These are phyloP conservation scores for Penicillium sp. DNA, from an alignment of 2,329 filamentous ascomycete genomes.

Conservation along the genomic window DNA sequence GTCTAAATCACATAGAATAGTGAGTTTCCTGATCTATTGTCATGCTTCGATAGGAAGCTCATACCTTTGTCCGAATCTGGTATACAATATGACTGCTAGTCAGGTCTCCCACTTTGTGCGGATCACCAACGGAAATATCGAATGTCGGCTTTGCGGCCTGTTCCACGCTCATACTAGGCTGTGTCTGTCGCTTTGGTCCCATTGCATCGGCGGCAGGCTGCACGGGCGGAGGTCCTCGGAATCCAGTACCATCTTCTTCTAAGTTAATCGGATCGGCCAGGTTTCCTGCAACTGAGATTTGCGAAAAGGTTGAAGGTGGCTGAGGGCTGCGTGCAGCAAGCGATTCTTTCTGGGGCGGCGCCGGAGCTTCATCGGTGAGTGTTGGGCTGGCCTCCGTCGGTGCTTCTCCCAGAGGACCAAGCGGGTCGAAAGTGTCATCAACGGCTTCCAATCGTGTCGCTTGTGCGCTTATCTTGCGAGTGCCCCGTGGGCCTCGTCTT, in stretches of 20 bases:
- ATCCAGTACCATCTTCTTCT: slow-evolving; percentile 68
- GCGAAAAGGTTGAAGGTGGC: slow-evolving; percentile 43
- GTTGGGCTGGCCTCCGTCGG: slow-evolving; percentile 37
- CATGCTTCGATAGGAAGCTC: neutral
- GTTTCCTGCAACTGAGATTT: slow-evolving; percentile 51
- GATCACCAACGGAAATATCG: slow-evolving; percentile 88
- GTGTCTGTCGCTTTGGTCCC: slow-evolving; percentile 52
- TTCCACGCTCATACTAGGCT: slow-evolving; percentile 86
- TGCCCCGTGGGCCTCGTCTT: slow-evolving; percentile 53
- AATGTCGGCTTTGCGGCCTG: slow-evolving; percentile 92
- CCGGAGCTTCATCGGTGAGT: slow-evolving; percentile 55
- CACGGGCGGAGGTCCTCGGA: slow-evolving; percentile 62
- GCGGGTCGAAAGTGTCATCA: slow-evolving; percentile 62
- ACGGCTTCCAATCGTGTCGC: slow-evolving; percentile 64
- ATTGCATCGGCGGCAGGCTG: slow-evolving; percentile 50
- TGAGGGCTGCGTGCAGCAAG: slow-evolving; percentile 38
- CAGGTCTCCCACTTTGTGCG: slow-evolving; percentile 95
- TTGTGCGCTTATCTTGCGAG: slow-evolving; percentile 60
- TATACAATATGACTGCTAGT: slow-evolving; percentile 98
- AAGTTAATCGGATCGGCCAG: slow-evolving; percentile 69
- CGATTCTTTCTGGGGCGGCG: slow-evolving; percentile 62
- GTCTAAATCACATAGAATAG: slow-evolving; percentile 57
- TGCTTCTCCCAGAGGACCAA: slow-evolving; percentile 60
- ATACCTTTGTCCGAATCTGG: slow-evolving; percentile 86
- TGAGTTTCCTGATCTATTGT: neutral